Evolutionary conservation across 176 grass and related monocot species (phyloP), one percentile per base, ranked within the genome.

Genomic region (Tillandsia fasciculata): DNA sequence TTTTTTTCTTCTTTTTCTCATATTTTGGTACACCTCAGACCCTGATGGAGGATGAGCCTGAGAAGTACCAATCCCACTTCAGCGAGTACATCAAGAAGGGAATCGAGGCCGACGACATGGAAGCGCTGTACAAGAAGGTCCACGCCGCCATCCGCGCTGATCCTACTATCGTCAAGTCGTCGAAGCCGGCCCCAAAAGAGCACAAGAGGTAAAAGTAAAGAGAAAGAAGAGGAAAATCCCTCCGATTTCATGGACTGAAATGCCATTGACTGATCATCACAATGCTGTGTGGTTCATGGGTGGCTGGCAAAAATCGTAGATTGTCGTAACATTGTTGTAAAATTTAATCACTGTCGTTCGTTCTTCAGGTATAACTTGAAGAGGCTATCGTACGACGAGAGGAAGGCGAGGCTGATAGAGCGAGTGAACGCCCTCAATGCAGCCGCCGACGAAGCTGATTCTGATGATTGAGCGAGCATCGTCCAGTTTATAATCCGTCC

Each of bases 361-460:
- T 42, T 0, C 0, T 14, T 12, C 67, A 96, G 91, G 70, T 96
- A 68, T 70, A 96, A 96, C 74, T 58, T 82, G 10, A 96, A 96
- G 84, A 96, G 85, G 76, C 87, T 96, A 13, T 87, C 91, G 8
- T 96, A 90, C 2, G 91, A 90, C n/a, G 66, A 96, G 77, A 90
- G 91, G 84, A 96, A 84, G 78, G 91, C 87, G 12, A 90, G 77
- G 1, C 84, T 96, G 0, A 75, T 96, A 0, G 49, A 87, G 75
- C 86, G 87, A 68, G 70, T 96, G 51, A 90, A 90, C 1, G 81
- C 76, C 6, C 74, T 96, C 61, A 96, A 96, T 42, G 33, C 33
- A 5, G 33, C 33, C 33, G 33, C 33, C 33, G 33, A 42, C 4
- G 33, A 42, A 6, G 33, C 33, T 42, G 33, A 42, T 42, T 42